Percentiles rank a stretch among this genome's conserved stretches.
Conservation (phyloP, 2,329 filamentous ascomycete species). For the Fusarium poae region DNA sequence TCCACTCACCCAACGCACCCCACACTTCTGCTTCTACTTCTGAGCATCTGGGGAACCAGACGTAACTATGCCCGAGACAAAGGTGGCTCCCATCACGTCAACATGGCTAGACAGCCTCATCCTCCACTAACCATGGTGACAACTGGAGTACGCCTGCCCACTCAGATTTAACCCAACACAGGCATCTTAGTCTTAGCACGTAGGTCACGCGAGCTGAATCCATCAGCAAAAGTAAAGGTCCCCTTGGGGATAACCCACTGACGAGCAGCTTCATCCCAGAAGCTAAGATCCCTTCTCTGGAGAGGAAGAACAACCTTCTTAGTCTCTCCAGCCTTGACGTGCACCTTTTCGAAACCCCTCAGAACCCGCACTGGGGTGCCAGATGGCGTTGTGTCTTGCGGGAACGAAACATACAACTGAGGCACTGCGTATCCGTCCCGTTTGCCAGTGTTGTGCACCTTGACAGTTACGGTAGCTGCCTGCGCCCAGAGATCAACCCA, state of each 20-base stretch:
- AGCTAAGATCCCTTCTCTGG: conserved; percentile 61
- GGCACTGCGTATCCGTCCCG: conserved; percentile 63
- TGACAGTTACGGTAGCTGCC: conserved; percentile 57
- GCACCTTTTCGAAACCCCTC: conserved; percentile 65
- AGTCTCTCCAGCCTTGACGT: conserved; percentile 57
- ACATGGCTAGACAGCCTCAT: too few species aligned
- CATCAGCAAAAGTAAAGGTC: conserved; percentile 39
- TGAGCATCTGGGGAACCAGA: too few species aligned
- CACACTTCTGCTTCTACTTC: too few species aligned
- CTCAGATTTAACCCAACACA: too few species aligned
- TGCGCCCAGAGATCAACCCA: conserved; percentile 66
- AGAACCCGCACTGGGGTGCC: conserved; percentile 62
- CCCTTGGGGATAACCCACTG: conserved; percentile 52
- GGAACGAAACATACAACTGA: conserved; percentile 66
- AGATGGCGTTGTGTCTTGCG: conserved; percentile 48
- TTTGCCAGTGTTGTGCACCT: conserved; percentile 63
- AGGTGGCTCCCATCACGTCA: too few species aligned
- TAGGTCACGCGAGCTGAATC: conserved; percentile 39
- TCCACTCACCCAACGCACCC: too few species aligned
- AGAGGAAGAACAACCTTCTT: conserved; percentile 59
- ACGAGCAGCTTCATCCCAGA: conserved; percentile 58
- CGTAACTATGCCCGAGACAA: too few species aligned
- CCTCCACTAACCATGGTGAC: too few species aligned
- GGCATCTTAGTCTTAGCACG: background rate
- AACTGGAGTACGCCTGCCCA: too few species aligned